A percentile compares a stretch with the other conserved stretches of the same genome.
phyloP scores from a whole-genome alignment of 2,329 filamentous ascomycete species.

The Sporothrix humicola region DNA sequence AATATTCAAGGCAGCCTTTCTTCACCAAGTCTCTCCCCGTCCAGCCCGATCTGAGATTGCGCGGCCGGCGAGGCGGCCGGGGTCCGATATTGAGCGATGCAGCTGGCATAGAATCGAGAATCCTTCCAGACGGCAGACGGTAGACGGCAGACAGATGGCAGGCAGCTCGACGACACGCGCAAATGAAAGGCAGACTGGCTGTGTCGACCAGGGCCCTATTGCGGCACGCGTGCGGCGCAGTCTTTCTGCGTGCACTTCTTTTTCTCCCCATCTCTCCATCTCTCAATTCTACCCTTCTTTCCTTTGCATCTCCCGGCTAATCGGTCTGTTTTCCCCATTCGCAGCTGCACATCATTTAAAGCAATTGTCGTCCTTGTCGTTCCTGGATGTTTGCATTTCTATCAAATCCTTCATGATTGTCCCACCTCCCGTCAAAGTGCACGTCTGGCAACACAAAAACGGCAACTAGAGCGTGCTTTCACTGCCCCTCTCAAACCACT shows the following conservation, averaged over 20 bases:
- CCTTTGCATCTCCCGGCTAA: not conserved
- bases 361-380: not conserved
- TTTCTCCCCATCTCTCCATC: not conserved
- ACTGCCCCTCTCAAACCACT: not conserved
- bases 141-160: not conserved
- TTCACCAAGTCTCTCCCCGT: not conserved
- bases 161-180: not conserved
- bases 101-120: not conserved
- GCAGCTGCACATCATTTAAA: not conserved
- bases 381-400: not conserved
- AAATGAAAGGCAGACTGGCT: not conserved
- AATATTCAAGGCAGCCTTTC: not conserved
- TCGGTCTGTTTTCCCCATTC: slow-evolving; percentile 7
- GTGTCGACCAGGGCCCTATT: not conserved
- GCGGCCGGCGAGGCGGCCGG: slow-evolving; percentile 4
- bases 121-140: slow-evolving; percentile 14
- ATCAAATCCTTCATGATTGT: not conserved
- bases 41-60: slow-evolving; percentile 23
- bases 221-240: slow-evolving; percentile 24
- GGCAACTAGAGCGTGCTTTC: not conserved
- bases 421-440: no score
- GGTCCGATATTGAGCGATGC: slow-evolving; percentile 18
- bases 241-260: not conserved
- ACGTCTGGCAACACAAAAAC: no score
- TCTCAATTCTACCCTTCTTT: not conserved